Evolutionary conservation across 2,329 filamentous ascomycete species (phyloP), one percentile per base, ranked within the genome.

Genomic region (Colletotrichum magnum): DNA sequence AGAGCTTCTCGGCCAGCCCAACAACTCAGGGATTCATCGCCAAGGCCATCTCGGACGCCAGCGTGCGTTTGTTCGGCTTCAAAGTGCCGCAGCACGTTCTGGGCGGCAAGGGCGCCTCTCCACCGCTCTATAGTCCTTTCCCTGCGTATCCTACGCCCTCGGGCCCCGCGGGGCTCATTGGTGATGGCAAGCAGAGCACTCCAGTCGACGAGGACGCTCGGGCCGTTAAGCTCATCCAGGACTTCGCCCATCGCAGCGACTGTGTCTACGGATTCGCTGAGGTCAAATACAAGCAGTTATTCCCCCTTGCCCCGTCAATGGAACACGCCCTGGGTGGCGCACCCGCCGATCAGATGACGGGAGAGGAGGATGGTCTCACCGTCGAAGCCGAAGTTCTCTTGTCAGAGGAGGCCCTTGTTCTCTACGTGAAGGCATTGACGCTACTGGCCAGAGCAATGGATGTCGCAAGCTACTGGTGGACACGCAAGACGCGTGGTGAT

Each of bases 221-320:
- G 72, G 90, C 93, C 48, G 90, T 95, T 2, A 92, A 94, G 75
- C 88, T 89, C 52, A 94, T 98, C 66, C 95, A 99, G 79, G 95
- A 98, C 74, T 92, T 94, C 72, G 96, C 96, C 2, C 96, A 94
- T 39, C 88, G 95, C 47, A 98, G 95, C 77, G 95, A 99, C 79
- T 96, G 98, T 53, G 95, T 99, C 3, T 99, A 95, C 78, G 95
- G 95, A 3, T 98, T 99, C 80, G 96, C 96, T 6, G 95, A 99
- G 81, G 95, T 99, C 77, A 99, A 99, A 81, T 98, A 97, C 81
- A 96, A 97, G 80, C 96, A 99, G 80, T 87, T 99, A n/a, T 89
- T 98, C 58, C 96, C 96, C 3, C 84, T 96, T 52, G 90, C 94
- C 1, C 96, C 95, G 1, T 95, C 93, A 0, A 88, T 88, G 73